Conservation (phyloP, 495 filamentous ascomycete genomes). For the Cercophora sp. region DNA sequence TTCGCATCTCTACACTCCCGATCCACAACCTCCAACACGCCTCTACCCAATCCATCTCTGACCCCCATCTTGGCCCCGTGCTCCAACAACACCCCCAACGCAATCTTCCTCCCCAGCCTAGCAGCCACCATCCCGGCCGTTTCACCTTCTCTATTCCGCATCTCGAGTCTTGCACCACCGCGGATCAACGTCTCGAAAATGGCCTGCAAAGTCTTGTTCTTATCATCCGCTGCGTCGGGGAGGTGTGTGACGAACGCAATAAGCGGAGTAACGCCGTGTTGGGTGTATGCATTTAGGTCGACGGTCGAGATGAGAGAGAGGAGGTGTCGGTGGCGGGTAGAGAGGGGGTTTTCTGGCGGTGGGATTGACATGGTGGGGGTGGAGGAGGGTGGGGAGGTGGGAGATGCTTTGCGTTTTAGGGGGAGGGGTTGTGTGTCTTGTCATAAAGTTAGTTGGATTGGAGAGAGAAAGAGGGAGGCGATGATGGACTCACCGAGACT, state of each 20-base stretch:
- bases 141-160: constrained; percentile 43
- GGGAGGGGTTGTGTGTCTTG: constrained; percentile 19
- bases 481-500: constrained; percentile 27
- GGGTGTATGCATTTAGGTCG: constrained; percentile 41
- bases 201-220: constrained; percentile 27
- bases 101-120: constrained; percentile 39
- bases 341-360: constrained; percentile 11
- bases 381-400: not conserved
- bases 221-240: constrained; percentile 39
- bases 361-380: not conserved
- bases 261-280: constrained; percentile 37
- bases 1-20: constrained; percentile 12
- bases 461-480: constrained; percentile 20
- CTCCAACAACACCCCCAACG: constrained; percentile 39
- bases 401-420: not conserved
- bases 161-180: constrained; percentile 33
- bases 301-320: constrained; percentile 28
- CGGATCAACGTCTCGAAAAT: constrained; percentile 31
- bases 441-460: not conserved
- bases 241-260: constrained; percentile 45
- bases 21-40: constrained; percentile 38
- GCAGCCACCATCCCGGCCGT: constrained; percentile 45
- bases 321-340: constrained; percentile 29
- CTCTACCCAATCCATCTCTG: constrained; percentile 34
- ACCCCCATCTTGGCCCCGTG: constrained; percentile 39